Base-by-base conservation (phyloP, 768 basidiomycete species). In the Lactarius tabidus region DNA sequence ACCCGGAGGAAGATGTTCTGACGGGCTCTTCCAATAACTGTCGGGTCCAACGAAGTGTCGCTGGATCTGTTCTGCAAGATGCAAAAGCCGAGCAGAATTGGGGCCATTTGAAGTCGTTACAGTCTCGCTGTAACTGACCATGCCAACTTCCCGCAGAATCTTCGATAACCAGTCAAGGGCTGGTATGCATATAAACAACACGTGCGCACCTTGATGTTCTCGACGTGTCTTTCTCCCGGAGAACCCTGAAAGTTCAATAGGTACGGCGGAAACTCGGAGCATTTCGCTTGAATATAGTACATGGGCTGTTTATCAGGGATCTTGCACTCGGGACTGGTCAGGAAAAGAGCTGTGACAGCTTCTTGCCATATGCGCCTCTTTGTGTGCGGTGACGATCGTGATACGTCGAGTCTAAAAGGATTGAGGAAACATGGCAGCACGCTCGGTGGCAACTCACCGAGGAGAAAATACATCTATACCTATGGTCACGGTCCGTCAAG, bases 391-490 rank as follows among this genome's bases (percentile, higher is more conserved):
- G 86, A 89, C 1, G 78, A 74, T 3, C 79, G 67, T 0, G 86
- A 83, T 43, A 84, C 74, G 71, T 88, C 85, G 65, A 90, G 70
- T 10, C 88, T 90, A 60, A 5, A 64, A 10, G 53, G 17, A 6
- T 43, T 60, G 41, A 60, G 35, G 39, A 62, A 33, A 10, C 8
- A 41, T 7, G 31, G 31, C 38, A 43, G 65, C 8, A 56, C 35
- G 28, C 20, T 9, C 55, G 26, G 33, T 35, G 23, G 31, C 29
- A 41, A 67, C 55, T 74, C 69, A 85, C 88, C 83, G 79, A 26
- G 91, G 91, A 18, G 89, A 91, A 73, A 92, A 92, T 57, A 92
- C 82, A 72, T 93, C 91, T 67, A 92, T 82, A 73, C 88, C 88
- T 90, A 38, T 20, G 48, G 57, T 48, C 31, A 59, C 26, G 53